phyloP scores from a whole-genome alignment of 2,329 filamentous ascomycete genomes.

The Thelonectria discophora region DNA sequence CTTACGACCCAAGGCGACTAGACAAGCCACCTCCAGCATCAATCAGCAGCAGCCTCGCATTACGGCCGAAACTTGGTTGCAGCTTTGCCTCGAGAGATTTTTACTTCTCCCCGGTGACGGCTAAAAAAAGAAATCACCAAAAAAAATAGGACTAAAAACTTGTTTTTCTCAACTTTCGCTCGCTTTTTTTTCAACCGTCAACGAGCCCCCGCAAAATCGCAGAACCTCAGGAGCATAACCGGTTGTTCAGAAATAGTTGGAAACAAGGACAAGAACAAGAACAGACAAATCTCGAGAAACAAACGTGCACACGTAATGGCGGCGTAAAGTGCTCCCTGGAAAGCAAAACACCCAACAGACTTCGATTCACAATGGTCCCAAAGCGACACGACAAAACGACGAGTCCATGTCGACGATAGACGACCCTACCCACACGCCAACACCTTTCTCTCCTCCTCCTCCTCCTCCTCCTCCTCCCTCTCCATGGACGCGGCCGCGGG shows the following conservation, averaged over 20 bases:
- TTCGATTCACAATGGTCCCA: constrained; percentile 21
- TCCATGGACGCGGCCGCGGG: constrained; percentile 36
- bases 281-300: too few relatives aligned
- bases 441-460: constrained; percentile 52
- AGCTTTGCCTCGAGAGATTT: neutral
- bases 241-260: constrained; percentile 9
- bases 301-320: constrained; percentile 15
- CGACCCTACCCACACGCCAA: constrained; percentile 1
- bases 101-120: constrained; percentile 5
- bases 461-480: constrained; percentile 53
- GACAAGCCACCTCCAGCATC: too few relatives aligned
- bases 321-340: constrained; percentile 9
- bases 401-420: constrained; percentile 22
- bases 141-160: neutral
- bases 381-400: constrained; percentile 17
- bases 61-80: constrained; percentile 16
- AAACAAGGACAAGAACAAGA: neutral
- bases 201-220: constrained; percentile 1
- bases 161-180: constrained; percentile 3
- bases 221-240: neutral
- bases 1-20: neutral
- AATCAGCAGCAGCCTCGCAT: constrained; percentile 6
- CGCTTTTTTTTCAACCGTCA: neutral
- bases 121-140: neutral
- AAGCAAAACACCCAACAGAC: neutral